Base-by-base conservation (phyloP, 257 asterid genomes). In the Lycium barbarum region DNA sequence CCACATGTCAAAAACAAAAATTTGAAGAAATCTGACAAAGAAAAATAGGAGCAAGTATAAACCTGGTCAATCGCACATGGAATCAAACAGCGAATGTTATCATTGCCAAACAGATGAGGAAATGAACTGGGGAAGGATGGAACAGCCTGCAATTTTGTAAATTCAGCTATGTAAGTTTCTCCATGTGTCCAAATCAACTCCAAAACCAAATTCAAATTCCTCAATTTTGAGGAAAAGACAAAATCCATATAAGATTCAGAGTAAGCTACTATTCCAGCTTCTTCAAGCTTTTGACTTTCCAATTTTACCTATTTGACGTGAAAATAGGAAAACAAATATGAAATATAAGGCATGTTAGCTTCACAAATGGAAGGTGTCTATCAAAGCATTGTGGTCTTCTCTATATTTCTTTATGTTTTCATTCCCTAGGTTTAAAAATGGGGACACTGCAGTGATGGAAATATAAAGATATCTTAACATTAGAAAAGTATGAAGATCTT, bases 61-160 rank as follows among this genome's bases (percentile, higher is more conserved):
- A 96, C 99, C 99, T 96, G 99, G 87, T 96, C 98, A 54, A 96
- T 96, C 66, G 99, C 99, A 82, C 99, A 96, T 51, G 99, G 98
- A 91, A 96, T 93, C 93, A 96, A 88, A 90, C 99, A 94, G 36
- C 96, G 97, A 40, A 88, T 92, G 84, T 79, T 92, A 58, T 96
- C 98, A 87, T 91, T 92, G 68, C 90, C 95, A 26, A 96, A 96
- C 49, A 94, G 90, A 90, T 95, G 99, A 9, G 99, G 98, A 86
- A 96, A 96, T 72, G 99, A 94, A 88, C 97, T 94, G 33, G 98
- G 98, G 88, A 96, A 96, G 33, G 98, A 94, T 65, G 98, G 99
- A 88, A 93, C 98, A 78, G 98, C 99, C 98, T 96, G 90, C 62
- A 82, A 84, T 80, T 17, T 71, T 26, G 35, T 45, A 83, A 74